Conservation (phyloP, 2,329 filamentous ascomycete genomes). For the Onygena corvina region DNA sequence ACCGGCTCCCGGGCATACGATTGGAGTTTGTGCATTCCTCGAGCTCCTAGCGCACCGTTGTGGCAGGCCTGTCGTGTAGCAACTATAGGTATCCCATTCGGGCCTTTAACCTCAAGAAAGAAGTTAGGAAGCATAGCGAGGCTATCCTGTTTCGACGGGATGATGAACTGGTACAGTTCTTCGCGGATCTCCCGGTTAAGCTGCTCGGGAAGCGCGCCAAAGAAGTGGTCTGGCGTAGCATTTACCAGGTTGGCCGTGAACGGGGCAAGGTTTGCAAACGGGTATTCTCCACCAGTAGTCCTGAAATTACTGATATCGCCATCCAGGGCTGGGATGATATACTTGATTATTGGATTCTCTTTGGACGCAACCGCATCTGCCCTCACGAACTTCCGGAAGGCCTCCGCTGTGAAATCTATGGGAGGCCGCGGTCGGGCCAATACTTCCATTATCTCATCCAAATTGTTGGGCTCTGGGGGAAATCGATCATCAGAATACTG, state of each 20-base stretch:
- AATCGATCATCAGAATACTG: background rate
- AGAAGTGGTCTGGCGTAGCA: conserved; percentile 24
- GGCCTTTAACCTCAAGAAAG: conserved; percentile 33
- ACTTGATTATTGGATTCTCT: conserved; percentile 24
- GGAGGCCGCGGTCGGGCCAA: background rate
- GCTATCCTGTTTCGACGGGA: conserved; percentile 18
- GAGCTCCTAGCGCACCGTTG: conserved; percentile 28
- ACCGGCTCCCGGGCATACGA: conserved; percentile 26
- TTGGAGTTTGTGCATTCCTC: conserved; percentile 30
- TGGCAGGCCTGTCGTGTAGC: conserved; percentile 28
- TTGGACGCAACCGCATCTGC: conserved; percentile 25
- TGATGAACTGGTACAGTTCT: conserved; percentile 19
- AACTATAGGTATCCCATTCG: conserved; percentile 22
- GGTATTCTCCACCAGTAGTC: conserved; percentile 18
- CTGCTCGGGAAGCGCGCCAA: conserved; percentile 22
- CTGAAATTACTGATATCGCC: conserved; percentile 16
- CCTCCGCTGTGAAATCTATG: conserved; percentile 24
- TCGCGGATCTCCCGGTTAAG: conserved; percentile 21
- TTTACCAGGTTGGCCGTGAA: too few species aligned
- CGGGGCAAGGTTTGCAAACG: conserved; percentile 28
- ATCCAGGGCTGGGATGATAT: conserved; percentile 24
- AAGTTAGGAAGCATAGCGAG: conserved; percentile 19
- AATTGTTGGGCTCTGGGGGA: background rate
- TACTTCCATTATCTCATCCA: background rate
- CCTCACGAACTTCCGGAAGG: conserved; percentile 23